Evolutionary conservation across 75 land plant species (phyloP), one percentile per base, ranked within the genome.

Genomic region (Adiantum capillusveneris): DNA sequence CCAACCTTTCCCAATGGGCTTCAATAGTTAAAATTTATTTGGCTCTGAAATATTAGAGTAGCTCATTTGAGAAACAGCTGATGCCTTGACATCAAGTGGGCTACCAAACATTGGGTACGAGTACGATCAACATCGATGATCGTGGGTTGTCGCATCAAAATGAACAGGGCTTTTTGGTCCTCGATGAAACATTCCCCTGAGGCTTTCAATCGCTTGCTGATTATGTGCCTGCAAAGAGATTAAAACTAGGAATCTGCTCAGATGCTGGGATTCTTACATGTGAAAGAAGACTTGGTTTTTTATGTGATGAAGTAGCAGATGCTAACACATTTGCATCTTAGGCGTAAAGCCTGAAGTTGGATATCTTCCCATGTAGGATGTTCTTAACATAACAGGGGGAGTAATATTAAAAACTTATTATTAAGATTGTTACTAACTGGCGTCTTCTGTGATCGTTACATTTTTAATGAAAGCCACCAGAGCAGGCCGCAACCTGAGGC

Each of bases 211-310:
- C 90, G 30, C 75, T 94, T 27, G 90, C 98, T 54, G 91, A 94
- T 56, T 79, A 94, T 72, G 75, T 90, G 14, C 98, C 90, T 70
- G 62, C 58, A 28, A 89, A 79, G 68, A 87, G 88, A 36, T 87
- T 94, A 48, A 94, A 89, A 80, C 86, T 94, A 73, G 98, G 98
- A 20, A 89, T 94, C 17, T 94, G 90, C 62, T 86, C 98, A 31
- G 96, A 89, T 82, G 97, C 97, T 59, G 97, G 84, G 70, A 58
- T 45, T 31, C 74, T 48, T 56, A 82, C 84, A 43, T 84, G 79
- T 57, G 68, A 77, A 81, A 65, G 75, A 58, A 92, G 85, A 65
- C 91, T 96, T 14, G 98, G 98, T 37, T 94, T 96, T 30, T 71
- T 94, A 29, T 77, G 19, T 41, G 72, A 85, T 56, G 98, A 94